Percentiles rank a stretch among this genome's conserved stretches.
These are phyloP conservation scores for Plenodomus biglobosus DNA, from an alignment of 2,329 filamentous ascomycete genomes.

Conservation along the genomic window DNA sequence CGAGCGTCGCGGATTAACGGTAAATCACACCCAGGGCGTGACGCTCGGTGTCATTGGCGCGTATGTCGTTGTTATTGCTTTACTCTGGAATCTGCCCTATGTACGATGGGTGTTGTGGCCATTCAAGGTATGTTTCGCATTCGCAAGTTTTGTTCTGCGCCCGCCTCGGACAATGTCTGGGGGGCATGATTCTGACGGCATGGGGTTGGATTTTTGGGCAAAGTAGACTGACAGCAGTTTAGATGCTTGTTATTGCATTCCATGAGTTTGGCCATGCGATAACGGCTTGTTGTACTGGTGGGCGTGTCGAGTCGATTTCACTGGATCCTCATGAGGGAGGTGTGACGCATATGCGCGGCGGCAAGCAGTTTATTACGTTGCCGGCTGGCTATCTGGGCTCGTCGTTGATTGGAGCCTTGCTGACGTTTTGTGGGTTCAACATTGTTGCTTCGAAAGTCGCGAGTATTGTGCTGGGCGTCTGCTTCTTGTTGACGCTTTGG, in stretches of 20 bases:
- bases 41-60: constrained; percentile 71
- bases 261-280: constrained; percentile 79
- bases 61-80: constrained; percentile 72
- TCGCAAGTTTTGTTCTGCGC: no score
- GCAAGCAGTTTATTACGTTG: constrained; percentile 68
- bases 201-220: neutral
- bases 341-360: constrained; percentile 75
- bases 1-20: constrained; percentile 57
- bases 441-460: constrained; percentile 81
- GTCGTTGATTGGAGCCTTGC: constrained; percentile 72
- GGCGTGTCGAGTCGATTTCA: constrained; percentile 71
- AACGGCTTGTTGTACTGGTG: constrained; percentile 70
- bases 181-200: no score
- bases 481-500: constrained; percentile 78
- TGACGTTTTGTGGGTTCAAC: constrained; percentile 79
- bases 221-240: neutral
- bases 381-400: constrained; percentile 79
- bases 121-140: constrained; percentile 63
- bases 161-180: no score
- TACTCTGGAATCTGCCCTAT: constrained; percentile 79
- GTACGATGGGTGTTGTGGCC: constrained; percentile 75
- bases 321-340: constrained; percentile 76
- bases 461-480: constrained; percentile 70
- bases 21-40: constrained; percentile 68
- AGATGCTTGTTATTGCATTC: constrained; percentile 70